Percentiles rank a stretch among this genome's conserved stretches.
Evolutionary conservation across 495 filamentous ascomycete species (phyloP).

Genomic region (Trichoderma gamsii): DNA sequence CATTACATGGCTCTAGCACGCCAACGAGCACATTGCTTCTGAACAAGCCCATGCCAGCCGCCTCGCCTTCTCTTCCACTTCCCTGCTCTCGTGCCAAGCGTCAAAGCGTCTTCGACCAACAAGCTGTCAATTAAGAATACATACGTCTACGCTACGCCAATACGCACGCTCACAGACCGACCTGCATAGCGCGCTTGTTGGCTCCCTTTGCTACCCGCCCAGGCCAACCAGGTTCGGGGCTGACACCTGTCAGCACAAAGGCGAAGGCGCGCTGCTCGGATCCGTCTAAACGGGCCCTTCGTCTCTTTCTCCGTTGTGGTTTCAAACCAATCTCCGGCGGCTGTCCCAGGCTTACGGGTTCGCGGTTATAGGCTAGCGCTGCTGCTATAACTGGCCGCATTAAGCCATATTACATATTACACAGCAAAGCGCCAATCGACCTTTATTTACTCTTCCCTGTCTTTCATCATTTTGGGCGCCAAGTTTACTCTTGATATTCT

Average conservation of each 20-base stretch:
- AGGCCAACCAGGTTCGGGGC: neutral
- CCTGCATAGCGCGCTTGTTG: no score
- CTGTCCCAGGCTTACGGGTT: constrained; percentile 4
- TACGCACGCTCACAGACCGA: no score
- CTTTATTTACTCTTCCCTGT: neutral
- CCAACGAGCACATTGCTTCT: no score
- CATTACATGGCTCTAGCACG: no score
- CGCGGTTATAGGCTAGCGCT: neutral
- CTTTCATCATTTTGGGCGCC: neutral
- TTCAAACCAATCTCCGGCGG: constrained; percentile 1
- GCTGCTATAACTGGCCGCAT: neutral
- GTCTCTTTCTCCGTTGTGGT: neutral
- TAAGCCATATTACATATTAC: neutral
- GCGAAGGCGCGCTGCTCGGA: neutral
- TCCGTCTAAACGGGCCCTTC: neutral
- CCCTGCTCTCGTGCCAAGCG: no score
- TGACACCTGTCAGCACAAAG: constrained; percentile 11
- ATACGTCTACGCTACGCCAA: no score
- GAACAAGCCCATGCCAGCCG: no score
- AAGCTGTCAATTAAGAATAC: no score
- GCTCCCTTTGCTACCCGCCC: no score
- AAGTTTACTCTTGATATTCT: neutral
- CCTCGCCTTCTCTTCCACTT: no score
- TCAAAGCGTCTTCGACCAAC: no score
- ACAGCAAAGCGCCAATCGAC: no score